Evolutionary conservation across 495 filamentous ascomycete species (phyloP), one percentile per base, ranked within the genome.

Genomic region (Penicillium mononematosum): DNA sequence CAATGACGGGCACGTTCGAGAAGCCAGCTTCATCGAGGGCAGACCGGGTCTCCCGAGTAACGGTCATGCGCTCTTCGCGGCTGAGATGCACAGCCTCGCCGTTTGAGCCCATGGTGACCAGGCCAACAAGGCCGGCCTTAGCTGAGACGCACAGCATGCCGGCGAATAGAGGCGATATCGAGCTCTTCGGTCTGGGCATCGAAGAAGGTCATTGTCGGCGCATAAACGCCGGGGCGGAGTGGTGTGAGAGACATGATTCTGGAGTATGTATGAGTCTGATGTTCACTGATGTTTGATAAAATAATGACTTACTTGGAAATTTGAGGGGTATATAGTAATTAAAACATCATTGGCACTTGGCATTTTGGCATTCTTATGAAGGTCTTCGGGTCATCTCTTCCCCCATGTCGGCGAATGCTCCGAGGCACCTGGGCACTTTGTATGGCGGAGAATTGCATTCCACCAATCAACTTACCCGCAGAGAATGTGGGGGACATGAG

Each of bases 151-250:
- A 88, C 84, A 31, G 88, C 88, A 65, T 94, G 90, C 49, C 81
- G 84, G 68, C 87, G 89, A 75, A 93, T 88, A 55, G 85, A 81
- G 5, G 85, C 79, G 60, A 90, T 82, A 65, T 96, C 91, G 64
- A 96, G 81, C 17, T 94, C 87, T 72, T 96, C 91, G 45, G 88
- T 91, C 32, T 82, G 77, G 14, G 85, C 80, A 66, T 92, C 79
- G 77, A 96, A 95, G 75, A 96, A 94, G 58, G 90, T 94, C 84
- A 92, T 91, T 31, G 89, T 93, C 19, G 91, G 91, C 58, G 88
- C 88, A 72, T 94, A 95, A 69, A 92, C 91, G 66, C 91, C 91
- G 61, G 87, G 86, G 14, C 88, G 88, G 48, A 95, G 85, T 58
- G 88, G 83, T 44, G 85, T 83, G 52, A 72, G 74, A 36, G 76